These are phyloP conservation scores for Rugonectria rugulosa DNA, from an alignment of 2,329 filamentous ascomycete genomes.

Conservation along the genomic window DNA sequence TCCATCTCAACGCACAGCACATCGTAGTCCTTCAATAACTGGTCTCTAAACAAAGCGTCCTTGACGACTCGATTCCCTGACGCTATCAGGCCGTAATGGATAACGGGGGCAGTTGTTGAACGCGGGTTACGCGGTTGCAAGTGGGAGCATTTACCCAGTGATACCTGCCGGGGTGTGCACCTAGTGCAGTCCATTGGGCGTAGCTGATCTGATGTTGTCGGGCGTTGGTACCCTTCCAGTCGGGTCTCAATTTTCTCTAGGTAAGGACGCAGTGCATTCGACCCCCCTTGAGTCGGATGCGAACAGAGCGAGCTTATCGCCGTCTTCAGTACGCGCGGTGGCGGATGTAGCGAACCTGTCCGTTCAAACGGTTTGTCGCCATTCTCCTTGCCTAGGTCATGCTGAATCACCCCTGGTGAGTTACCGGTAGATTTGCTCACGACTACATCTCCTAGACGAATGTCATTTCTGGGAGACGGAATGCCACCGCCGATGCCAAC, in stretches of 20 bases:
- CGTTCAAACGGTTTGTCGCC: not conserved
- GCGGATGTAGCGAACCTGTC: not conserved
- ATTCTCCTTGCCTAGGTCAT: not conserved
- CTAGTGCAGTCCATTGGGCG: no score
- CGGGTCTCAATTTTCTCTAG: no score
- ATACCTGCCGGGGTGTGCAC: not conserved
- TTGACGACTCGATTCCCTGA: not conserved
- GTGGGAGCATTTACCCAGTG: not conserved
- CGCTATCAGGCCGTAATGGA: not conserved
- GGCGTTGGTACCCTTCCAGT: no score
- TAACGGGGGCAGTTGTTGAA: not conserved
- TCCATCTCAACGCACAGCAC: conserved; percentile 8
- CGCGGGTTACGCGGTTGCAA: not conserved
- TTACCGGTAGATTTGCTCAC: not conserved
- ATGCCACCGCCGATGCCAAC: not conserved
- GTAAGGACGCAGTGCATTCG: no score
- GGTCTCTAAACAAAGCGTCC: not conserved
- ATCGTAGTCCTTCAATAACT: not conserved
- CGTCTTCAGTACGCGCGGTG: not conserved
- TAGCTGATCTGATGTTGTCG: no score
- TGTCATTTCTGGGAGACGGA: not conserved
- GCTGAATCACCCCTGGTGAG: not conserved
- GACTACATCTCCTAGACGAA: not conserved
- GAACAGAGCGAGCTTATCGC: not conserved
- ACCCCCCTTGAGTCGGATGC: not conserved